Base-by-base conservation (phyloP, 139 green algal genomes). In the Raphidocelis subcapitata region DNA sequence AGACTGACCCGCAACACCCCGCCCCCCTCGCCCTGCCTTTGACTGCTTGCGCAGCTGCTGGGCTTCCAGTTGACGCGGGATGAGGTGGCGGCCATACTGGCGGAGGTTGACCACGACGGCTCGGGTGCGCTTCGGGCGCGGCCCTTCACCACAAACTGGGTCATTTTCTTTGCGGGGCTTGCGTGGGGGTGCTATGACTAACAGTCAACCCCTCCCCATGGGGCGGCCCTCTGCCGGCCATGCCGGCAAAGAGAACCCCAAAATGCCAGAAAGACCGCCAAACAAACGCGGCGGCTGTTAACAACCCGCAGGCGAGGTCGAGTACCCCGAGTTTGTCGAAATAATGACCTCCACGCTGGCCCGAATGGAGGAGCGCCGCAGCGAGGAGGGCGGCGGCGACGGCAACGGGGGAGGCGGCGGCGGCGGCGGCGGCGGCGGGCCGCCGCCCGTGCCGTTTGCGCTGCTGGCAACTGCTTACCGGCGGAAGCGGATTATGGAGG, bases 401-500 rank as follows among this genome's bases (percentile, higher is more conserved):
- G 31, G 67, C 65, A 33, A 67, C 77, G 71, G 41, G 66, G 61
- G 60, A 67, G 51, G 52, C 72, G 23, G n/a, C 62, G 5, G 24
- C 36, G 33, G 68, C 44, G 24, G 12, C 31, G 52, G 31, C 29
- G 59, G 21, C 68, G 46, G 33, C 33, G 31, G 44, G 46, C 60
- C 15, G 47, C 69, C 67, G 60, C 74, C 84, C 72, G 75, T 91
- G 33, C 85, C 86, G 0, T 89, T 91, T 67, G 77, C 75, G 15
- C 75, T 91, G n/a, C 83, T 89, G 73, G 87, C 86, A 5, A 87
- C 85, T 23, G 88, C 86, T 2, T 92, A 91, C 75, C 77, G 85
- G 8, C 82, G 89, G 36, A 92, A 92, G 72, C 86, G 88, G 41
- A 76, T 93, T 20, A 88, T 94, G 81, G 80, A 89, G 65, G 89